Evolutionary conservation across 257 asterid genomes (phyloP).

Genomic region (Plectranthus barbatus): DNA sequence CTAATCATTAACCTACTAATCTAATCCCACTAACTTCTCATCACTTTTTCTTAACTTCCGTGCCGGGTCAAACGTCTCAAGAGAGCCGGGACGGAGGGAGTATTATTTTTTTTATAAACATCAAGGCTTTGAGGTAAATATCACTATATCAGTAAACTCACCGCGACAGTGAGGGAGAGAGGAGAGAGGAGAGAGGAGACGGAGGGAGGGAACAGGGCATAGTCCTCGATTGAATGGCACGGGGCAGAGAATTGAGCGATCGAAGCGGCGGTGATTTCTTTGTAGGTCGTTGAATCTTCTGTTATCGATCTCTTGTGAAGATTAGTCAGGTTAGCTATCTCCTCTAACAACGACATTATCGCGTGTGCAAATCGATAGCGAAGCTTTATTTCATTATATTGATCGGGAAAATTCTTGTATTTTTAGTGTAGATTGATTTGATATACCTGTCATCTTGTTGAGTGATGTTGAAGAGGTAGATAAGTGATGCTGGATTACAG

Average conservation of each 20-base stretch:
- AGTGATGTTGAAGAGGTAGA: not conserved
- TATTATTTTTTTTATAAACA: no score
- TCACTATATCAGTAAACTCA: no score
- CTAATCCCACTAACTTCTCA: no score
- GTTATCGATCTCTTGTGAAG: not conserved
- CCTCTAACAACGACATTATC: not conserved
- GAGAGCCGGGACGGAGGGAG: no score
- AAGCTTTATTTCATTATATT: not conserved
- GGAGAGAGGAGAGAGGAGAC: not conserved
- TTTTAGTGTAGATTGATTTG: not conserved
- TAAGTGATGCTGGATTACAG: not conserved
- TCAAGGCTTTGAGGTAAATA: not conserved
- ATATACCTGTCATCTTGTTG: not conserved
- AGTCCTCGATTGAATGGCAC: not conserved
- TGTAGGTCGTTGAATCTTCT: not conserved
- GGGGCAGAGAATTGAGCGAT: not conserved
- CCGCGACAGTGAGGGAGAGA: not conserved
- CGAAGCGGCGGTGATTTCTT: conserved; percentile 15
- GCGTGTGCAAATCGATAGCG: not conserved
- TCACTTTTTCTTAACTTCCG: no score
- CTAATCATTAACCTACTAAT: no score
- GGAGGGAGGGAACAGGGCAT: not conserved
- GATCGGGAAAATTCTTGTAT: not conserved
- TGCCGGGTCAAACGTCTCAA: no score
- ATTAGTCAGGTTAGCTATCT: conserved; percentile 5